phyloP scores from a whole-genome alignment of 495 filamentous ascomycete genomes.

The Aspergillus conjunctus region DNA sequence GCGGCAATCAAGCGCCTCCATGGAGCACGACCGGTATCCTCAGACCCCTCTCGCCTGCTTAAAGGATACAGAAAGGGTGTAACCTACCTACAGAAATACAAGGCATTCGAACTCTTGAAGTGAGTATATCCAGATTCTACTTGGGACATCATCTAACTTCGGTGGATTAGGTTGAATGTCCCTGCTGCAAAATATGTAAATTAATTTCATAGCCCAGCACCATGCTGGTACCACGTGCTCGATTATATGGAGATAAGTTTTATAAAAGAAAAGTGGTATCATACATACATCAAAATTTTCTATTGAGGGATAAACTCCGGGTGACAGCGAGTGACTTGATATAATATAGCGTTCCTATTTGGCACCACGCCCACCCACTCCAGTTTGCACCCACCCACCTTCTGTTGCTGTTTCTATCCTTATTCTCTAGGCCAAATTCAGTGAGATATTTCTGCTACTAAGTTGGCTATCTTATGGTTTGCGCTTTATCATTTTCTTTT shows the following conservation, averaged over 20 bases:
- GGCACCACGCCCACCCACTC: too few relatives aligned
- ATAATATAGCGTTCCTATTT: too few relatives aligned
- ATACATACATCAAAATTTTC: too few relatives aligned
- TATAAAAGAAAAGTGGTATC: too few relatives aligned
- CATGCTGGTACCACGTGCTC: not conserved
- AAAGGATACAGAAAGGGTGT: slow-evolving; percentile 71
- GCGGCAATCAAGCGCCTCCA: slow-evolving; percentile 60
- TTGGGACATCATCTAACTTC: slow-evolving; percentile 13
- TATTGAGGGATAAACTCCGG: too few relatives aligned
- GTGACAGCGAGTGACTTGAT: too few relatives aligned
- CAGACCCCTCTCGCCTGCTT: slow-evolving; percentile 57
- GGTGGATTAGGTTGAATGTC: slow-evolving; percentile 11
- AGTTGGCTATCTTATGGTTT: too few relatives aligned
- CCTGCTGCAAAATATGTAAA: not conserved
- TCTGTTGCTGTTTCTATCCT: too few relatives aligned
- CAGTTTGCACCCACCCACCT: too few relatives aligned
- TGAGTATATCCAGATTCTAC: slow-evolving; percentile 40
- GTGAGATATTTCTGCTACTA: too few relatives aligned
- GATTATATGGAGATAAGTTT: not conserved
- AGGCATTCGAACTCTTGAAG: slow-evolving; percentile 77
- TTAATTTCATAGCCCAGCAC: not conserved
- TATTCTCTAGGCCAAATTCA: too few relatives aligned
- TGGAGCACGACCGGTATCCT: slow-evolving; percentile 43
- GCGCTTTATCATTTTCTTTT: too few relatives aligned
- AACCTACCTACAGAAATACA: slow-evolving; percentile 67